These are phyloP conservation scores for Phanerochaete sordida DNA, from an alignment of 768 basidiomycete species.

Conservation along the genomic window DNA sequence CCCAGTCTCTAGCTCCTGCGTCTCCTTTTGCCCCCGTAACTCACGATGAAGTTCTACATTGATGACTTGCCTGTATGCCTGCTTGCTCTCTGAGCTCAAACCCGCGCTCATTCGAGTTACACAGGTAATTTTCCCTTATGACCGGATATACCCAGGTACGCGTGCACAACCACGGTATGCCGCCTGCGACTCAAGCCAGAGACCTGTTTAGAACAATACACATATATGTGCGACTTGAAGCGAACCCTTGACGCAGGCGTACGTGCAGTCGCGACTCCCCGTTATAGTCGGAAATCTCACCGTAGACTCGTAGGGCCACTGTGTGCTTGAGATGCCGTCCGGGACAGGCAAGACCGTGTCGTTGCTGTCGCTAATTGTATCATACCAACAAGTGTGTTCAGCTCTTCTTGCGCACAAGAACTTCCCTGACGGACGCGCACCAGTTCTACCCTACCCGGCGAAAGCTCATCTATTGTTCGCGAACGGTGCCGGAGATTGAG, in stretches of 20 bases:
- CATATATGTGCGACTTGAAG: conserved; percentile 99
- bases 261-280: conserved; percentile 17
- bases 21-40: neutral
- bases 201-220: conserved; percentile 79
- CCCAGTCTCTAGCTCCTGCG: neutral
- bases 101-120: conserved; percentile 13
- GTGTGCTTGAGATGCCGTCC: conserved; percentile 99
- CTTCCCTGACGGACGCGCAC: conserved; percentile 4
- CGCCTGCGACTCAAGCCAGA: neutral
- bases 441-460: conserved; percentile 91
- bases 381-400: conserved; percentile 82
- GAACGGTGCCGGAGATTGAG: conserved; percentile 99
- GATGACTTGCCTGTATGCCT: conserved; percentile 42
- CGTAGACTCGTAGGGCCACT: conserved; percentile 74
- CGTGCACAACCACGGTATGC: neutral
- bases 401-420: too few relatives aligned
- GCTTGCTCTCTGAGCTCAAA: conserved; percentile 6
- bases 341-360: conserved; percentile 99
- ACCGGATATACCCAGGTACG: conserved; percentile 92
- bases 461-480: conserved; percentile 97
- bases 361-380: conserved; percentile 90
- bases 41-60: conserved; percentile 32
- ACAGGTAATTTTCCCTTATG: conserved; percentile 85
- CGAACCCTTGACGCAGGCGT: conserved; percentile 93
- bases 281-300: neutral